Evolutionary conservation across 2,329 filamentous ascomycete genomes (phyloP).

Genomic region (Pseudogymnoascus sp.): DNA sequence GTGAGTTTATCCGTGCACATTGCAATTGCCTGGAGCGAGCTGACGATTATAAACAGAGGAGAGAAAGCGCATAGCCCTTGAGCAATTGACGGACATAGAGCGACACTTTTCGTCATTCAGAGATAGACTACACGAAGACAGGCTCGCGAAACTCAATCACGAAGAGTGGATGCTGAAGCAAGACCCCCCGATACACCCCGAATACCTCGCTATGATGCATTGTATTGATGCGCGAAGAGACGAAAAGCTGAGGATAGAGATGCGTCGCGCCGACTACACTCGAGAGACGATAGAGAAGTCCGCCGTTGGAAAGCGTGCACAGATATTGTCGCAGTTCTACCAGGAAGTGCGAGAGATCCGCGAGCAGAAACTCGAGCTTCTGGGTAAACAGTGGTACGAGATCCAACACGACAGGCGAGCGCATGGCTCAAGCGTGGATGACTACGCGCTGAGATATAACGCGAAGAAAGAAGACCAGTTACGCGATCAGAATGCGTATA

Average conservation of each 20-base stretch:
- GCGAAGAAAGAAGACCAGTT: constrained; percentile 69
- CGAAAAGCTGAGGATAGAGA: constrained; percentile 58
- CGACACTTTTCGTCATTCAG: constrained; percentile 81
- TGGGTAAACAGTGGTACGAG: constrained; percentile 86
- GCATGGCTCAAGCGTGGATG: constrained; percentile 66
- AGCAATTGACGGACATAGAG: constrained; percentile 72
- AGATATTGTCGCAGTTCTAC: constrained; percentile 84
- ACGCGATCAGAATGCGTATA: constrained; percentile 81
- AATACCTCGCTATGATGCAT: constrained; percentile 83
- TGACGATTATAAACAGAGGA: constrained; percentile 48
- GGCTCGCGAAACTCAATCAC: constrained; percentile 69
- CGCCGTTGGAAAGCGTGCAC: constrained; percentile 72
- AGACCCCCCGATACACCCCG: constrained; percentile 68
- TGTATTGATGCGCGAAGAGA: constrained; percentile 76
- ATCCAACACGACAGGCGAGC: constrained; percentile 83
- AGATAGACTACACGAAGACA: constrained; percentile 83
- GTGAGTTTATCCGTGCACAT: constrained; percentile 34
- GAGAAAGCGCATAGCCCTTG: constrained; percentile 70
- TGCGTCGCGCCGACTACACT: constrained; percentile 55
- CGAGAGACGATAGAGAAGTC: constrained; percentile 63
- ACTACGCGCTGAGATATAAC: constrained; percentile 76
- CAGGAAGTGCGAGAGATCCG: constrained; percentile 77
- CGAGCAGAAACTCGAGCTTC: constrained; percentile 67
- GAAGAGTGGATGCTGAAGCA: constrained; percentile 55
- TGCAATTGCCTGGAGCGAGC: not conserved